A percentile compares a stretch with the other conserved stretches of the same genome.
phyloP scores from a whole-genome alignment of 768 basidiomycete genomes.

The Butyriboletus loyo region DNA sequence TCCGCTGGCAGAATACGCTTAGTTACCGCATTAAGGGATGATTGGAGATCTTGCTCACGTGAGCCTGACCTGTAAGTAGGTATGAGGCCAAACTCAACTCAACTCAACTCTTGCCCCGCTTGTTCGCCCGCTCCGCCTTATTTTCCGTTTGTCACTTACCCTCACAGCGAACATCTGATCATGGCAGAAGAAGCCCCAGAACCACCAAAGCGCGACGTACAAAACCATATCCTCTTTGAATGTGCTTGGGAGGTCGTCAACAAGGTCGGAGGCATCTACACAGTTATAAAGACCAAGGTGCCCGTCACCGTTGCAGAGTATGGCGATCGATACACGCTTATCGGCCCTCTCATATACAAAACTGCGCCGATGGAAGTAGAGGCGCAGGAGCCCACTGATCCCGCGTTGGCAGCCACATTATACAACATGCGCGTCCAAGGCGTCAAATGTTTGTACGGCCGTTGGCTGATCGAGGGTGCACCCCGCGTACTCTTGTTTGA shows the following conservation, averaged over 20 bases:
- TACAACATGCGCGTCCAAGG: constrained; percentile 85
- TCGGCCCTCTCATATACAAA: constrained; percentile 98
- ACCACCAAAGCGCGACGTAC: constrained; percentile 60
- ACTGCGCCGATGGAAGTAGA: constrained; percentile 99
- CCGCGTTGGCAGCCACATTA: constrained; percentile 70
- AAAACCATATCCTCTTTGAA: constrained; percentile 83
- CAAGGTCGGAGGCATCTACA: constrained; percentile 99
- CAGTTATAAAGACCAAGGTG: constrained; percentile 99
- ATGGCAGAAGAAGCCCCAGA: constrained; percentile 24
- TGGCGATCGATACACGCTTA: constrained; percentile 91
- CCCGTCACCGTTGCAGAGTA: constrained; percentile 97
- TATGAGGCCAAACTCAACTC: constrained; percentile 10
- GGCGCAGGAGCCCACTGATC: constrained; percentile 82
- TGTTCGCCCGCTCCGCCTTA: not conserved
- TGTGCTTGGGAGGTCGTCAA: constrained; percentile 98
- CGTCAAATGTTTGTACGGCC: constrained; percentile 91
- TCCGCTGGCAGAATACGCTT: not conserved
- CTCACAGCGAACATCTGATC: not conserved
- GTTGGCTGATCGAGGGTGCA: constrained; percentile 97
- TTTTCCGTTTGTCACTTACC: not conserved
- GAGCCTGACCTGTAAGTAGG: constrained; percentile 3
- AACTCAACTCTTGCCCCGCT: not conserved
- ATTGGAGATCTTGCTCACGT: constrained; percentile 20
- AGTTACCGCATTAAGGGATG: constrained; percentile 23
- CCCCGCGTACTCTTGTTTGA: constrained; percentile 96